phyloP scores from a whole-genome alignment of 2,329 filamentous ascomycete genomes.

The Dactylonectria estremocensis region DNA sequence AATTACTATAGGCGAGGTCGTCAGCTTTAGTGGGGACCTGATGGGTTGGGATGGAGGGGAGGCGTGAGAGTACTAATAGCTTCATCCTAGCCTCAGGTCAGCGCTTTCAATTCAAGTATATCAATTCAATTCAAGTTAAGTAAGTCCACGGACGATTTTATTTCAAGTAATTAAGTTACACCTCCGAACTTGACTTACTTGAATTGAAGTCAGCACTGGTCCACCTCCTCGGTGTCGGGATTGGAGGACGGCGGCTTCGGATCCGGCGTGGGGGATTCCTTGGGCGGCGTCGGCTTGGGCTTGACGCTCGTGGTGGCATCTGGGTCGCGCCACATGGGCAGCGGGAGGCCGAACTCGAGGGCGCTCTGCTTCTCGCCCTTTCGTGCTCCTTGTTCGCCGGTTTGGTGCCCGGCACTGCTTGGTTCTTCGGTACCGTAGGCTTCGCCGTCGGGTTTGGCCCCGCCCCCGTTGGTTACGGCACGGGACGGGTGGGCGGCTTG shows the following conservation, averaged over 20 bases:
- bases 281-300: background rate
- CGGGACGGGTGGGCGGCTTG: too few species aligned
- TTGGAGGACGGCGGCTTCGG: background rate
- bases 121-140: background rate
- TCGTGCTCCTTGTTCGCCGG: too few species aligned
- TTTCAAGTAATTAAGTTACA: background rate
- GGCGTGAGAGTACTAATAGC: background rate
- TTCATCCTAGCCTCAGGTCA: background rate
- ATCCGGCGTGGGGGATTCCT: background rate
- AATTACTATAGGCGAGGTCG: background rate
- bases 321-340: too few species aligned
- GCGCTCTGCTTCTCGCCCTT: too few species aligned
- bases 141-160: background rate
- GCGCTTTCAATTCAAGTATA: slow-evolving; percentile 1
- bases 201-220: background rate
- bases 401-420: too few species aligned
- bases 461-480: too few species aligned
- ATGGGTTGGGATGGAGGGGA: background rate
- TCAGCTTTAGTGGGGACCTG: background rate
- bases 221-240: background rate
- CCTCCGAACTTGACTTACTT: background rate
- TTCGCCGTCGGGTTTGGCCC: too few species aligned
- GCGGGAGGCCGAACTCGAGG: too few species aligned
- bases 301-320: too few species aligned
- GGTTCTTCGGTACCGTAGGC: too few species aligned